Base-by-base conservation (phyloP, 192 early-diverging fungal species). In the Rhizophagus sp. region DNA sequence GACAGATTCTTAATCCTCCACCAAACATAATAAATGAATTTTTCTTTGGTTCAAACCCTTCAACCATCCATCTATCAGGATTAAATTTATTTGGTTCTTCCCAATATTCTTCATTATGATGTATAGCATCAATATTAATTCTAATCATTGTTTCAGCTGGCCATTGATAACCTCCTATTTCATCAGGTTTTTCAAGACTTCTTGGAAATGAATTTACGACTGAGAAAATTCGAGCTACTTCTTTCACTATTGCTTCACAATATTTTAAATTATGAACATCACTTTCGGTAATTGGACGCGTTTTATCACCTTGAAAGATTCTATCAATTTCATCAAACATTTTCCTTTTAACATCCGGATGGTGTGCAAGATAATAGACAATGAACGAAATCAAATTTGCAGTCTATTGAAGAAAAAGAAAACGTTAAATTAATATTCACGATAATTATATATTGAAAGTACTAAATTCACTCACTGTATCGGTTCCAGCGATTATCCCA, bases 91-190 rank as follows among this genome's bases (percentile, higher is more conserved):
- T 36, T 4, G 36, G 3, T 36, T 36, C 36, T 4, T 36, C 36
- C 36, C 36, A 36, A 36, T 36, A 36, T 36, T 36, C 36, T 36
- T 36, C 36, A 2, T 5, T 5, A 36, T 36, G 36, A 36, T 36
- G 36, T 3, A 36, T 5, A 36, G 36, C 36, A 36, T 36, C 36
- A 36, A 36, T 36, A 5, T 5, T 36, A 36, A 36, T 36, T 36
- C 6, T 36, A 30, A 57, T 6, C 36, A 47, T 25, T 30, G 30
- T 62, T 0, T 36, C 74, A 63, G 30, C 62, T 34, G 61, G 13
- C 27, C 27, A 76, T 62, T 62, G 33, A 62, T 76, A 76, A 62
- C 74, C 74, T 62, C 24, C 74, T 24, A 76, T 62, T 63, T 63
- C 74, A 36, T 62, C 50, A 36, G 24, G 19, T 12, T 76, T 39